A percentile compares a stretch with the other conserved stretches of the same genome.
Evolutionary conservation across 352 stramenopile species (phyloP).

Genomic region (Hyaloperonospora brassicae): DNA sequence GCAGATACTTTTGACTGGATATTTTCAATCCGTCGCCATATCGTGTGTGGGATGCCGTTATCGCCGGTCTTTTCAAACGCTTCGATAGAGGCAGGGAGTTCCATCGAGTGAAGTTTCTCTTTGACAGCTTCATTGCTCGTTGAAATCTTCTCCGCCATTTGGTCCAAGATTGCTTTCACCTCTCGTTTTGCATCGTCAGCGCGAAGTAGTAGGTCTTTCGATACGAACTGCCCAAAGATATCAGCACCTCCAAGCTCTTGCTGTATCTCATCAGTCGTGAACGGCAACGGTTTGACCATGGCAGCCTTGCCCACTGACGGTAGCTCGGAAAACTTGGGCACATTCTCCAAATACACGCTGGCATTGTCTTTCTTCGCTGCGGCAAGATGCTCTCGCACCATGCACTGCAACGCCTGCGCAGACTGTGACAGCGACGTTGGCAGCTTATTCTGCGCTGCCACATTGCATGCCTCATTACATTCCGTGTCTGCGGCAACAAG

Average conservation of each 20-base stretch:
- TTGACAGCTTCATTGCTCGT: constrained; percentile 46
- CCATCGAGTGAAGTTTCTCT: constrained; percentile 44
- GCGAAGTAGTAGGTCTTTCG: constrained; percentile 40
- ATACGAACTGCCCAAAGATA: constrained; percentile 65
- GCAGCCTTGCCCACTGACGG: constrained; percentile 46
- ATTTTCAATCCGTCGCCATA: constrained; percentile 54
- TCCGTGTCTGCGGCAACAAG: constrained; percentile 44
- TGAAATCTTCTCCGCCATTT: constrained; percentile 34
- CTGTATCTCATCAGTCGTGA: constrained; percentile 43
- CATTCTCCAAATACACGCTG: constrained; percentile 74
- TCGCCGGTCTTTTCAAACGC: constrained; percentile 60
- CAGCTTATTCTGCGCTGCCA: constrained; percentile 56
- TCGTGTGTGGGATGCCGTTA: constrained; percentile 42
- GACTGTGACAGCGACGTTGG: constrained; percentile 48
- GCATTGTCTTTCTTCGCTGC: constrained; percentile 71
- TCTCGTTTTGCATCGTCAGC: constrained; percentile 44
- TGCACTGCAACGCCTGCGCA: constrained; percentile 40
- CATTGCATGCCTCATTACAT: constrained; percentile 49
- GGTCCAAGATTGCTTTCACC: constrained; percentile 35
- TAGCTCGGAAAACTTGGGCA: constrained; percentile 50
- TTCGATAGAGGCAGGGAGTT: constrained; percentile 69
- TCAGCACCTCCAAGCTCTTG: constrained; percentile 50
- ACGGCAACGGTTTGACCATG: constrained; percentile 54
- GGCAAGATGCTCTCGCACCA: constrained; percentile 49
- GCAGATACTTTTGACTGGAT: constrained; percentile 26